A percentile compares a stretch with the other conserved stretches of the same genome.
phyloP scores from a whole-genome alignment of 2,329 filamentous ascomycete genomes.

The Phoma sp. region DNA sequence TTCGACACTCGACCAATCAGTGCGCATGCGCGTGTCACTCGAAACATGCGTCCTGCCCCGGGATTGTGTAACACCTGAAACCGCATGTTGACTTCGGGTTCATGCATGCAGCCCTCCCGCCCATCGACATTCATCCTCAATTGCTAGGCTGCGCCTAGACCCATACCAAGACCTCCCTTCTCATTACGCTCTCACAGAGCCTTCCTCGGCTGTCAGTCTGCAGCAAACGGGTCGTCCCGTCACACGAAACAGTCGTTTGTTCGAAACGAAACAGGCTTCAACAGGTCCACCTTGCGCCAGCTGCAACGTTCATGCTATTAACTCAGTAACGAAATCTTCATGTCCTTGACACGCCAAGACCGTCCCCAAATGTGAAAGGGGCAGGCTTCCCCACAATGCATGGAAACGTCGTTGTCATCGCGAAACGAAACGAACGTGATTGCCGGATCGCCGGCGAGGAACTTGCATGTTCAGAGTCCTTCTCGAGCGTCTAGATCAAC shows the following conservation, averaged over 20 bases:
- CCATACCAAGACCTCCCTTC: constrained; percentile 23
- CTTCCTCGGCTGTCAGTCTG: constrained; percentile 13
- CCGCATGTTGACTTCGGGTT: constrained; percentile 1
- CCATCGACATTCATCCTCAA: not conserved
- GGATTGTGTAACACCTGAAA: constrained; percentile 7
- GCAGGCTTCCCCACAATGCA: not conserved
- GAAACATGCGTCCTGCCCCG: not conserved
- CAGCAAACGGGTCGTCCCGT: constrained; percentile 23
- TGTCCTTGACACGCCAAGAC: constrained; percentile 13
- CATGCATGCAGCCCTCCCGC: constrained; percentile 3
- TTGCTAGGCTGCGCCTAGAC: constrained; percentile 13
- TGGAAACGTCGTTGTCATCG: not conserved
- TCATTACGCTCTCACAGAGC: constrained; percentile 24
- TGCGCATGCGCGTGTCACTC: not conserved
- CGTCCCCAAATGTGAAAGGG: not conserved
- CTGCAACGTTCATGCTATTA: constrained; percentile 7
- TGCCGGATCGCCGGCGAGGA: constrained; percentile 5
- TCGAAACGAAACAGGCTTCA: constrained; percentile 27
- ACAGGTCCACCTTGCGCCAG: constrained; percentile 8
- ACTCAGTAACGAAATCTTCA: not conserved
- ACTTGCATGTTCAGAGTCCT: not conserved
- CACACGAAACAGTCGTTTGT: constrained; percentile 21
- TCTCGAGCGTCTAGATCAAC: constrained; percentile 1
- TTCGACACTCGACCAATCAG: not conserved
- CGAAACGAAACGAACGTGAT: constrained; percentile 11